Base-by-base conservation (phyloP, 2,329 filamentous ascomycete genomes). In the Ophiostoma sp. region DNA sequence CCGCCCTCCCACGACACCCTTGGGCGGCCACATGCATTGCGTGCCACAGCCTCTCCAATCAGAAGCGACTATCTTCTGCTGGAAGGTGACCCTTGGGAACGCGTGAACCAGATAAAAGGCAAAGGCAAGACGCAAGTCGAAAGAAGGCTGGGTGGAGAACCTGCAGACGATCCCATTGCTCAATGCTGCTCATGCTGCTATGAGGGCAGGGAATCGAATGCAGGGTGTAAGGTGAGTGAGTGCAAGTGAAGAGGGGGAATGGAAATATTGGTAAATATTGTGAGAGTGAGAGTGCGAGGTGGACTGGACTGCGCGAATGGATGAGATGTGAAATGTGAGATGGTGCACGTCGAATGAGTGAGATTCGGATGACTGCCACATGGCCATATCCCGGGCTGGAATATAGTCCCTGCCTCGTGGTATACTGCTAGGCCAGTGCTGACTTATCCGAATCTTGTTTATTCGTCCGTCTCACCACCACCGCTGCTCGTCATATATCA, bases 31-130 rank as follows among this genome's bases (percentile, higher is more conserved):
- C 35, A 36, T 65, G 74, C 74, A 75, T 52, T 69, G 69, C 66
- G 41, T 54, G 67, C 65, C 67, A 70, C 57, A 57, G 72, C 69
- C 71, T 74, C 77, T 74, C 77, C 78, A 79, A 79, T 78, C 74
- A 78, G 54, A 75, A 72, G 44, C 60, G 44, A 65, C 67, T 33
- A 69, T 52, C 23, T n/a, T 10, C 69, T 52, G 64, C 44, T 69
- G 48, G 60, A 52, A 41, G 23, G 20, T 17, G 27, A 48, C 27
- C 44, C 20, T 44, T 33, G 65, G 36, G 57, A 54, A 62, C 31
- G 52, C 36, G 57, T 27, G 33, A 68, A 69, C 17, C 60, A 68
- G 54, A 66, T 60, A 65, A 57, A 68, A 69, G 27, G 23, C 1
- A 41, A 60, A 33, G 11, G 11, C 33, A 66, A 33, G n/a, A 65